Percentiles rank a stretch among this genome's conserved stretches.
These are phyloP conservation scores for Sporothrix schenckii DNA, from an alignment of 2,329 filamentous ascomycete species.

Conservation along the genomic window DNA sequence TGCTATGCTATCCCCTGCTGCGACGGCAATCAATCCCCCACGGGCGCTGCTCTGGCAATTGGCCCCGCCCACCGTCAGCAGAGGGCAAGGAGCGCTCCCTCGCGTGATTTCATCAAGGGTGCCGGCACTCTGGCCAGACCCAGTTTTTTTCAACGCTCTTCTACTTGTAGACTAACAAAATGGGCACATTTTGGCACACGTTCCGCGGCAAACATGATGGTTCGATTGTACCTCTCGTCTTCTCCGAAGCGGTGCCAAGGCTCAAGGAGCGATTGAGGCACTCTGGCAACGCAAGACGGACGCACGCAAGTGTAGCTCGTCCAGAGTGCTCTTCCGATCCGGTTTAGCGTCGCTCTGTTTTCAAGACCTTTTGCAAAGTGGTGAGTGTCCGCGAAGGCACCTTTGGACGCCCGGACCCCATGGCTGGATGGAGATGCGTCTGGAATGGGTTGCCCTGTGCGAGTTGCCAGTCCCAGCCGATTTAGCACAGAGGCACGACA, in stretches of 20 bases:
- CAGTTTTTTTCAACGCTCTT: not conserved
- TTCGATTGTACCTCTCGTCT: not conserved
- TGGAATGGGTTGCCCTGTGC: conserved; percentile 20
- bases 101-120: not conserved
- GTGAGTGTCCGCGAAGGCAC: not conserved
- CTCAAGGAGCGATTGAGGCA: conserved; percentile 20
- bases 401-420: conserved; percentile 12
- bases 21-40: conserved; percentile 22
- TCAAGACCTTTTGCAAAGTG: not conserved
- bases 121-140: not conserved
- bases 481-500: not conserved
- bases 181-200: conserved; percentile 3
- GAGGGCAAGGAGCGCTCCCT: not conserved
- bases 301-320: not conserved
- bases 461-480: conserved; percentile 17
- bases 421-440: not conserved
- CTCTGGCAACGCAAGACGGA: not conserved
- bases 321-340: conserved; percentile 4
- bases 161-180: conserved; percentile 17
- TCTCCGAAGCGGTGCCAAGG: conserved; percentile 4
- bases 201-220: conserved; percentile 13
- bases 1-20: conserved; percentile 9
- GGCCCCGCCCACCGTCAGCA: not conserved
- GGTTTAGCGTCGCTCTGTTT: conserved; percentile 16
- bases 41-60: not conserved